Evolutionary conservation across 2,329 filamentous ascomycete species (phyloP).

Genomic region (Clarireedia monteithiana): DNA sequence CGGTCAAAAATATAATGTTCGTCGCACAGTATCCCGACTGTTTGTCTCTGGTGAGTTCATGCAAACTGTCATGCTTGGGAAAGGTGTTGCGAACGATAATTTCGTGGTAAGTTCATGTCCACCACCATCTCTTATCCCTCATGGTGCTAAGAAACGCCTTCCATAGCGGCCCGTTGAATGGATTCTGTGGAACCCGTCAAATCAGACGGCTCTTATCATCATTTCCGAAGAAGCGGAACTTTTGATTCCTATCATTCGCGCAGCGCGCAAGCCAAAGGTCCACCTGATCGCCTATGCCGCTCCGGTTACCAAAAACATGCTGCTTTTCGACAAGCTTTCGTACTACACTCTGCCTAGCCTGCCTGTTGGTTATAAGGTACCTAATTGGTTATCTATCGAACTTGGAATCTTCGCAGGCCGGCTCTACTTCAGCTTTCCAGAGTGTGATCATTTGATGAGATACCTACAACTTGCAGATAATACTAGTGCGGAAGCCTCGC

Average conservation of each 20-base stretch:
- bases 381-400: constrained; percentile 48
- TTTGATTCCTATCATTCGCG: constrained; percentile 39
- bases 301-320: constrained; percentile 52
- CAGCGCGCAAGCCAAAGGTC: constrained; percentile 17
- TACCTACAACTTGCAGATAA: constrained; percentile 25
- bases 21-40: constrained; percentile 24
- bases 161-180: constrained; percentile 46
- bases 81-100: constrained; percentile 29
- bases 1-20: constrained; percentile 30
- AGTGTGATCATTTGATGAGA: constrained; percentile 29
- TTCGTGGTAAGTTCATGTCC: constrained; percentile 28
- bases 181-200: constrained; percentile 47
- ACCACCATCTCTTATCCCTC: not conserved
- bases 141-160: not conserved
- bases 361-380: constrained; percentile 33
- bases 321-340: constrained; percentile 45
- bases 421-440: constrained; percentile 48
- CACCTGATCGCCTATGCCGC: constrained; percentile 51
- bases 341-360: constrained; percentile 46
- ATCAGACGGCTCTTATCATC: constrained; percentile 45
- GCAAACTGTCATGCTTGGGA: constrained; percentile 34
- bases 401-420: constrained; percentile 53
- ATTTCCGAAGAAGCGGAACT: constrained; percentile 56
- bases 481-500: not conserved
- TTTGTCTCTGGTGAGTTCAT: constrained; percentile 41